A percentile compares a stretch with the other conserved stretches of the same genome.
Conservation (phyloP, 768 basidiomycete genomes). For the Tulasnella sp. region DNA sequence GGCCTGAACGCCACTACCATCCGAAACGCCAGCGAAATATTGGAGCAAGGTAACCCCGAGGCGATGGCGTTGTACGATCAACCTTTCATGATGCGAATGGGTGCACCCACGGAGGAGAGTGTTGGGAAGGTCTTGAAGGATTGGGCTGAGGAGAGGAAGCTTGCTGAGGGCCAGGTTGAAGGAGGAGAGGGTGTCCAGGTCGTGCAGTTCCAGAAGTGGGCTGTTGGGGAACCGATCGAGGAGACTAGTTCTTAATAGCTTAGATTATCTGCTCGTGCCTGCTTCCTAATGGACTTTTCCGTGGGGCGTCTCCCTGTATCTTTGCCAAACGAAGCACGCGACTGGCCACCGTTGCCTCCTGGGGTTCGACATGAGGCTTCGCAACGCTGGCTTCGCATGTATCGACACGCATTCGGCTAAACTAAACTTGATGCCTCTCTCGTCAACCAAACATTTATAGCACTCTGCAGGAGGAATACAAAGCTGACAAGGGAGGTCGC, state of each 20-base stretch:
- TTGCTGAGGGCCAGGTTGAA: background rate
- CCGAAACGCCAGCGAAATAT: background rate
- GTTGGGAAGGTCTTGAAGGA: background rate
- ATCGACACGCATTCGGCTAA: too few relatives aligned
- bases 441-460: too few relatives aligned
- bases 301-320: background rate
- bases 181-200: slow-evolving; percentile 14
- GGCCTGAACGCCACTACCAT: background rate
- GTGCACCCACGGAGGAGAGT: background rate
- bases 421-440: too few relatives aligned
- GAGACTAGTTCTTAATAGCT: background rate
- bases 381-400: too few relatives aligned
- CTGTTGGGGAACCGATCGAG: background rate
- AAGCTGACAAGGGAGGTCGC: background rate
- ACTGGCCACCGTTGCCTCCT: too few relatives aligned
- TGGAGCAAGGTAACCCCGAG: slow-evolving; percentile 1
- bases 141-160: background rate
- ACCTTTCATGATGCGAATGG: slow-evolving; percentile 11
- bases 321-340: too few relatives aligned
- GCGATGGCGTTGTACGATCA: slow-evolving; percentile 7
- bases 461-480: too few relatives aligned
- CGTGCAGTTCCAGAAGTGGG: slow-evolving; percentile 11
- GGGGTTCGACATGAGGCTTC: too few relatives aligned
- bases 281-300: background rate
- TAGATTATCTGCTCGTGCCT: background rate